Base-by-base conservation (phyloP, 371 early-diverging fungal genomes). In the Mucor irregularis region DNA sequence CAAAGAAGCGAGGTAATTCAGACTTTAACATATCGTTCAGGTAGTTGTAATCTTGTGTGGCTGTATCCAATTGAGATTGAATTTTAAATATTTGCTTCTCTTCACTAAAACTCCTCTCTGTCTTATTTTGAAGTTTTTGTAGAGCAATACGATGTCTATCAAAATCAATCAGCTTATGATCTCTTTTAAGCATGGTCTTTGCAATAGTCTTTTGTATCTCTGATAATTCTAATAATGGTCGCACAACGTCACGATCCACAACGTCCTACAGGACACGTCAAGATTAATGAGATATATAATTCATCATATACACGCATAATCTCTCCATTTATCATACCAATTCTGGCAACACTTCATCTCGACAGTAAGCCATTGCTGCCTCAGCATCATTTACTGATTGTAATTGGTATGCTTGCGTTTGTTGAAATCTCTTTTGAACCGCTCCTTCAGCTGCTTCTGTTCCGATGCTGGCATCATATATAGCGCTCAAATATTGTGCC, bases 111-210 rank as follows among this genome's bases (percentile, higher is more conserved):
- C 81, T 81, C 43, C 86, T 73, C 45, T 90, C 86, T 24, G 80
- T 68, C 59, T 88, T 90, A 16, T 71, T 84, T 26, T 74, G 72
- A 19, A 93, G 61, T 60, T 90, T 91, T 53, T 80, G 78, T 48
- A 90, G 64, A n/a, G 76, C 55, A 53, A 79, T 71, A 30, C 87
- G 71, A 71, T 87, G 86, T 43, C 94, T 82, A 60, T 94, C 94
- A 67, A 84, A 93, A 75, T 94, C 94, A 25, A 92, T 67, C 60
- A 89, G 62, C 66, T 94, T 94, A 64, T 91, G 93, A 29, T 82
- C 75, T 5, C 93, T 82, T 67, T 94, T 94, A n/a, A 73, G 73
- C 42, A 92, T 87, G 3, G 89, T 76, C 56, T 85, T 89, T 46
- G 80, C 78, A 22, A 94, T 86, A 19, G 66, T 57, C 48, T 88